phyloP scores from a whole-genome alignment of 352 stramenopile genomes.

The Pythium sukuiense region DNA sequence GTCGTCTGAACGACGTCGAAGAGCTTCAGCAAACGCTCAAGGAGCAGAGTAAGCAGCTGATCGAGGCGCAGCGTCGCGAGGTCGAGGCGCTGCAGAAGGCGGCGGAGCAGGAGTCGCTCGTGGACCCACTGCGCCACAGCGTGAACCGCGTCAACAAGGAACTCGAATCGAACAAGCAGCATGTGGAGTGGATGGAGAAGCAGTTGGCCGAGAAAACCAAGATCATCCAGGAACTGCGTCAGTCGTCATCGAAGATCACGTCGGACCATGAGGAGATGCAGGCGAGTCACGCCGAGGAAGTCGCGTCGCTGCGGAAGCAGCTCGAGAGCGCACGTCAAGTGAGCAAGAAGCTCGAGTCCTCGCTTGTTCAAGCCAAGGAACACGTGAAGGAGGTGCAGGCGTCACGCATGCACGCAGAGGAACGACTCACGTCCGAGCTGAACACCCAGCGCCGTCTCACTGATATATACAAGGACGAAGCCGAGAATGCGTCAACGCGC shows the following conservation, averaged over 20 bases:
- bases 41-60: slow-evolving; percentile 54
- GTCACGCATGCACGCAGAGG: slow-evolving; percentile 57
- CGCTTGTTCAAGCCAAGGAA: slow-evolving; percentile 65
- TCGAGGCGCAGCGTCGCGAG: slow-evolving; percentile 58
- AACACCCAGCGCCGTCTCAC: slow-evolving; percentile 64
- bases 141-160: slow-evolving; percentile 55
- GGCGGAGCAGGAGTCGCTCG: slow-evolving; percentile 56
- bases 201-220: slow-evolving; percentile 71
- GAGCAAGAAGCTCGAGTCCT: slow-evolving; percentile 65
- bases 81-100: slow-evolving; percentile 63
- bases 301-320: slow-evolving; percentile 30
- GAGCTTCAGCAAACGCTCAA: slow-evolving; percentile 54
- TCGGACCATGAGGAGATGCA: slow-evolving; percentile 63
- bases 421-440: slow-evolving; percentile 67
- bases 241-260: slow-evolving; percentile 49
- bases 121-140: slow-evolving; percentile 52
- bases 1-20: slow-evolving; percentile 62
- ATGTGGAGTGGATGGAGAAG: slow-evolving; percentile 67
- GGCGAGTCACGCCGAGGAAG: slow-evolving; percentile 28
- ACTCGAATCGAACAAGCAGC: slow-evolving; percentile 46
- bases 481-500: slow-evolving; percentile 47
- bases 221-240: slow-evolving; percentile 56
- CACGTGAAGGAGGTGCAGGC: slow-evolving; percentile 69
- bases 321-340: slow-evolving; percentile 59
- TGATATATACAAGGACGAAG: slow-evolving; percentile 73